Evolutionary conservation across 495 filamentous ascomycete genomes (phyloP).

Genomic region (Xylaria palmicola): DNA sequence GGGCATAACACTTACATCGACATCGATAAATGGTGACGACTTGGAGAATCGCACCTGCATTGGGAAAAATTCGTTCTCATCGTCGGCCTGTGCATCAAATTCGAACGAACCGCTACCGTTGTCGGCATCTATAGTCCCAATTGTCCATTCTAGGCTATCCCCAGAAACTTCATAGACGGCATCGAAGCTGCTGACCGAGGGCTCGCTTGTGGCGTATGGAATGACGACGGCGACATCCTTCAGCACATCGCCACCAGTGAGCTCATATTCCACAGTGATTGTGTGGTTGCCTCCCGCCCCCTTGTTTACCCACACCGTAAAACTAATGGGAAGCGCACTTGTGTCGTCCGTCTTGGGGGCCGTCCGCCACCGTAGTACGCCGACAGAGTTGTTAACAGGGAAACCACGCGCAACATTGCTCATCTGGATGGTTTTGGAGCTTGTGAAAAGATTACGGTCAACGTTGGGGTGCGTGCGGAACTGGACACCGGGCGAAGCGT

Average conservation of each 20-base stretch:
- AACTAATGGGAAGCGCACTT: conserved; percentile 78
- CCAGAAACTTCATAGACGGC: conserved; percentile 91
- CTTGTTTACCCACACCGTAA: conserved; percentile 95
- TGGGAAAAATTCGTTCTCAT: conserved; percentile 92
- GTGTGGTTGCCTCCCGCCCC: conserved; percentile 73
- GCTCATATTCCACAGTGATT: conserved; percentile 91
- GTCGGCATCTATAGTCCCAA: conserved; percentile 76
- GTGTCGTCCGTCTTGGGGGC: conserved; percentile 70
- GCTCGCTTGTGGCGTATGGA: conserved; percentile 78
- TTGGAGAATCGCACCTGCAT: conserved; percentile 92
- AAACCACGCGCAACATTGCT: conserved; percentile 82
- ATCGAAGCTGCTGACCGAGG: conserved; percentile 87
- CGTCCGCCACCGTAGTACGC: conserved; percentile 84
- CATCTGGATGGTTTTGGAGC: conserved; percentile 75
- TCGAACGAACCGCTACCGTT: conserved; percentile 86
- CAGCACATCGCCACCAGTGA: conserved; percentile 69
- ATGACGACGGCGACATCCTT: conserved; percentile 85
- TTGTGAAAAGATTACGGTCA: conserved; percentile 79
- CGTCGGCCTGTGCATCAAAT: conserved; percentile 82
- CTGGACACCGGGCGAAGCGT: conserved; percentile 73
- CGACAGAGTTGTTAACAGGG: conserved; percentile 85
- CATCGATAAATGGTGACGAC: conserved; percentile 79
- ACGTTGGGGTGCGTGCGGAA: conserved; percentile 95
- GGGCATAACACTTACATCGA: conserved; percentile 65
- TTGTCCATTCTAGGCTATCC: conserved; percentile 89